These are phyloP conservation scores for Xylaria sp. DNA, from an alignment of 2,329 filamentous ascomycete species.

Conservation along the genomic window DNA sequence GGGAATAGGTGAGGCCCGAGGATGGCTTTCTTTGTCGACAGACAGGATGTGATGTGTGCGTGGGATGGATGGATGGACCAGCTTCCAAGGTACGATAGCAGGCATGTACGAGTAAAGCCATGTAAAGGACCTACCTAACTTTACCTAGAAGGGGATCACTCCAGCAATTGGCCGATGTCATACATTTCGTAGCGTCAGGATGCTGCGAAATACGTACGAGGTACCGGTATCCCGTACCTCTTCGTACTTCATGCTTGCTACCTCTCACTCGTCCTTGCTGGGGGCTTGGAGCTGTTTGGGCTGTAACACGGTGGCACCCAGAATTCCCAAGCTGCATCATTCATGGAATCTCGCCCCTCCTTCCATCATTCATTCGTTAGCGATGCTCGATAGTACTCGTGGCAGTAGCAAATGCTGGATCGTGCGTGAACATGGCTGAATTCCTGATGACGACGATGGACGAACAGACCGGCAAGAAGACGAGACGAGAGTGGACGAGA, in stretches of 20 bases:
- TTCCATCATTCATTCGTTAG: slow-evolving; percentile 7
- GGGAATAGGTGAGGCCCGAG: not conserved
- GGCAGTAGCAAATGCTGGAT: not conserved
- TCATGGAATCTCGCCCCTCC: slow-evolving; percentile 12
- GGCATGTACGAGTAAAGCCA: not conserved
- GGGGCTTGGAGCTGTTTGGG: slow-evolving; percentile 5
- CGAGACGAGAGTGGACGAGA: not conserved
- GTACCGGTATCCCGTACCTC: too few species aligned
- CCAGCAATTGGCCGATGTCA: slow-evolving; percentile 15
- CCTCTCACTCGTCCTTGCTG: not conserved
- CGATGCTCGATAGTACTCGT: not conserved
- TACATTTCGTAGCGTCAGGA: not conserved
- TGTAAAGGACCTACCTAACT: not conserved
- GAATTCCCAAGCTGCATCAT: slow-evolving; percentile 11
- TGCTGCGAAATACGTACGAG: too few species aligned
- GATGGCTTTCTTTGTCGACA: slow-evolving; percentile 5
- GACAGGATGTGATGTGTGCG: not conserved
- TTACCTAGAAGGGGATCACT: not conserved
- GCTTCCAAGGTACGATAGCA: not conserved
- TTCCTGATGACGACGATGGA: slow-evolving; percentile 5
- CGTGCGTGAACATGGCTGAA: not conserved
- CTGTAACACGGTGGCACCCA: slow-evolving; percentile 11
- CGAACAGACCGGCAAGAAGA: slow-evolving; percentile 4
- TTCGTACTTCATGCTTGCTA: not conserved
- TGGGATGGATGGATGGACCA: not conserved